Percentiles rank a stretch among this genome's conserved stretches.
Evolutionary conservation across 129 eudicot species (phyloP).

Genomic region (Smallanthus sonchifolius): DNA sequence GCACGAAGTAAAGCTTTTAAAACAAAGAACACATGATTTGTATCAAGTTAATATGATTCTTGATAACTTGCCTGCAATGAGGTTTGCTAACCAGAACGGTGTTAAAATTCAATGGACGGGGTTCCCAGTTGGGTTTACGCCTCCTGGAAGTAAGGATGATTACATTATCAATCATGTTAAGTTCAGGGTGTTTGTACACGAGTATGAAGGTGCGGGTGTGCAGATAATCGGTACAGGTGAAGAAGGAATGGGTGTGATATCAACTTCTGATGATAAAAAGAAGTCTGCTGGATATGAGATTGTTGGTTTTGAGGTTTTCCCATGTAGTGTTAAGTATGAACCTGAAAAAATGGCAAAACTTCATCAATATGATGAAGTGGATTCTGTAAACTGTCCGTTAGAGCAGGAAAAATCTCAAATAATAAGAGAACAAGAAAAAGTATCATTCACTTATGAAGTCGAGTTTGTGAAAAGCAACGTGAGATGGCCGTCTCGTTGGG

Average conservation of each 20-base stretch:
- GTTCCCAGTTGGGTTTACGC: conserved; percentile 66
- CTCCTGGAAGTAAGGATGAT: conserved; percentile 45
- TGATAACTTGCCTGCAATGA: conserved; percentile 73
- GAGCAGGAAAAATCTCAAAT: conserved; percentile 53
- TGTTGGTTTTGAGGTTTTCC: conserved; percentile 74
- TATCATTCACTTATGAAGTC: conserved; percentile 60
- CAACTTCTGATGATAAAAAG: conserved; percentile 58
- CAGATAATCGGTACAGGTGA: conserved; percentile 79
- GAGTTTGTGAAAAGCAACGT: conserved; percentile 60
- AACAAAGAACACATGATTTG: conserved; percentile 80
- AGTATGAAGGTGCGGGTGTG: conserved; percentile 78
- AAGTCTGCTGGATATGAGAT: conserved; percentile 71
- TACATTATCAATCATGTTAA: conserved; percentile 71
- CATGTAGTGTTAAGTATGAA: conserved; percentile 60
- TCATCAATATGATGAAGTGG: conserved; percentile 43
- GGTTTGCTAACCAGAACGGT: conserved; percentile 66
- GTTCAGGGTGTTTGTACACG: conserved; percentile 62
- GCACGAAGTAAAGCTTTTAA: conserved; percentile 67
- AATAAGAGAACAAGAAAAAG: conserved; percentile 57
- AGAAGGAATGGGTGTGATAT: conserved; percentile 82
- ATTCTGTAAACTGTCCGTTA: conserved; percentile 45
- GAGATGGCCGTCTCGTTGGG: conserved; percentile 77
- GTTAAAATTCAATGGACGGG: conserved; percentile 80
- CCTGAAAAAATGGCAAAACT: conserved; percentile 60
- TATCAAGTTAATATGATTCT: conserved; percentile 80